Base-by-base conservation (phyloP, 768 basidiomycete genomes). In the Mycena latifolia region DNA sequence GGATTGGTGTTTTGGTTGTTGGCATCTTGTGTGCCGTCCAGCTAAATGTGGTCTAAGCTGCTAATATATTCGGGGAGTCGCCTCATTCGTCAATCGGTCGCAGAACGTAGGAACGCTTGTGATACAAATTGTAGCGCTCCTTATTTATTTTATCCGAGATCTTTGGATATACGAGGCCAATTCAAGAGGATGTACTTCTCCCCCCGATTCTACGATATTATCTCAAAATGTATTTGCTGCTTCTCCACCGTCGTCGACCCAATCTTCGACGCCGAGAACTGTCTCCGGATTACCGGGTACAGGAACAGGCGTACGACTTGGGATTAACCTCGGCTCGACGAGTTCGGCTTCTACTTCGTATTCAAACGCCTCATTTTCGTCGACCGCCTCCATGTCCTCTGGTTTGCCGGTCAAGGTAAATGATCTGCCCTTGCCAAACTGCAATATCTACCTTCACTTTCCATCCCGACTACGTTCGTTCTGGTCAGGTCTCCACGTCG, bases 121-220 rank as follows among this genome's bases (percentile, higher is more conserved):
- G n/a, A n/a, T n/a, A n/a, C n/a, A n/a, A n/a, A n/a, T n/a, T n/a
- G n/a, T n/a, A n/a, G n/a, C n/a, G n/a, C n/a, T n/a, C n/a, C n/a
- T n/a, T n/a, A n/a, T n/a, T n/a, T n/a, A n/a, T n/a, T n/a, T n/a
- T n/a, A n/a, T n/a, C n/a, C n/a, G n/a, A n/a, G n/a, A n/a, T n/a
- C n/a, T n/a, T n/a, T n/a, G n/a, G n/a, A n/a, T n/a, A n/a, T n/a
- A n/a, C n/a, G n/a, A n/a, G n/a, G n/a, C n/a, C n/a, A n/a, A n/a
- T n/a, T n/a, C n/a, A n/a, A n/a, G n/a, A n/a, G n/a, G n/a, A n/a
- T 95, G 95, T 64, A 82, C 92, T 7, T 88, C 89, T 12, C 91
- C 91, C 0, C 79, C 88, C 1, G 85, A 88, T 37, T 75, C 83
- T 1, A 72, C 75, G 14, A 61, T 65, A 46, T 71, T 71, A 63